phyloP scores from a whole-genome alignment of 2,329 filamentous ascomycete species.

The Fusarium metavorans region DNA sequence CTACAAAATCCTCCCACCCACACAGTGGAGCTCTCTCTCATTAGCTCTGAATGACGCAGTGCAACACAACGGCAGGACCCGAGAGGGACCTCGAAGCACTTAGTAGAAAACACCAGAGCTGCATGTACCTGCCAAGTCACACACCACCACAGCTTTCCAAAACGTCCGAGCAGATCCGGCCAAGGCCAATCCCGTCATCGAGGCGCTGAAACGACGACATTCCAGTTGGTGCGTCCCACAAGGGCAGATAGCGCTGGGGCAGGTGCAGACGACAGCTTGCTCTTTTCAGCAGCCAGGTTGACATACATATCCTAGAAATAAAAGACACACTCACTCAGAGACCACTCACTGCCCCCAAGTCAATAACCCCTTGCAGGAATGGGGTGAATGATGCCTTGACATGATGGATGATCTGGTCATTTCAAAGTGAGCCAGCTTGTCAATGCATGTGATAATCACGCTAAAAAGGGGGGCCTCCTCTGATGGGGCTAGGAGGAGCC shows the following conservation, averaged over 20 bases:
- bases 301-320: neutral
- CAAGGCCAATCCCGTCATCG: conserved; percentile 35
- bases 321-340: neutral
- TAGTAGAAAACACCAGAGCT: neutral
- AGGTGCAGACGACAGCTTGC: conserved; percentile 23
- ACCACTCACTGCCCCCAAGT: neutral
- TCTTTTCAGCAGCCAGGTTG: conserved; percentile 2
- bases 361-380: conserved; percentile 21
- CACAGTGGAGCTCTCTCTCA: conserved; percentile 27
- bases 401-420: conserved; percentile 47
- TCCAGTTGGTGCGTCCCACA: conserved; percentile 9
- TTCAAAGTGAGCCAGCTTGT: conserved; percentile 33
- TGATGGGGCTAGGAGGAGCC: neutral
- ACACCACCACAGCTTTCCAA: conserved; percentile 2
- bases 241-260: neutral
- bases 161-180: conserved; percentile 28
- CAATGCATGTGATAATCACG: conserved; percentile 46
- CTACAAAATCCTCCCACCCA: conserved; percentile 11
- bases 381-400: conserved; percentile 41
- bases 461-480: conserved; percentile 42
- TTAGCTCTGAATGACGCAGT: conserved; percentile 39
- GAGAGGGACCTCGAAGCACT: conserved; percentile 11
- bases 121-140: conserved; percentile 36
- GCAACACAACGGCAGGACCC: conserved; percentile 25
- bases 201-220: conserved; percentile 35